Conservation (phyloP, 2,329 filamentous ascomycete genomes). For the Lizonia empirigonia region DNA sequence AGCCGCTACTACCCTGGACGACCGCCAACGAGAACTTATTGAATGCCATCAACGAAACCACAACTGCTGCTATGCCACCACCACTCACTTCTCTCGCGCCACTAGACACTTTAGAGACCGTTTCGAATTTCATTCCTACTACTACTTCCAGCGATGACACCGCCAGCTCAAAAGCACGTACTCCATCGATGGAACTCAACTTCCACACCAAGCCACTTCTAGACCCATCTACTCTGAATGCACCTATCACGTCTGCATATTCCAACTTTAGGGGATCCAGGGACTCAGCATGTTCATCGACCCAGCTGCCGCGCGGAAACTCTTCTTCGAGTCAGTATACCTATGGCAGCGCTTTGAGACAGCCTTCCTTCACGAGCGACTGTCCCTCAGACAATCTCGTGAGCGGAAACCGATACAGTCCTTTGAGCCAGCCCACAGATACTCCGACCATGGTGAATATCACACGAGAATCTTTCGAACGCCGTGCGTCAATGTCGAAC, state of each 20-base stretch:
- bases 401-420: slow-evolving; percentile 10
- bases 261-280: slow-evolving; percentile 29
- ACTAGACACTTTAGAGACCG: slow-evolving; percentile 11
- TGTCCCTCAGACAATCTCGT: slow-evolving; percentile 1
- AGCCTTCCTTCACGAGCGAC: neutral
- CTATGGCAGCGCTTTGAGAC: neutral
- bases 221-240: slow-evolving; percentile 23
- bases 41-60: slow-evolving; percentile 16
- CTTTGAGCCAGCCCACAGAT: slow-evolving; percentile 11
- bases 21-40: slow-evolving; percentile 10
- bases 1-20: slow-evolving; percentile 32
- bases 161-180: slow-evolving; percentile 7
- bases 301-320: neutral
- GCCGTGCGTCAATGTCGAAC: slow-evolving; percentile 23
- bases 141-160: slow-evolving; percentile 15
- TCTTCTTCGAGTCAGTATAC: slow-evolving; percentile 8
- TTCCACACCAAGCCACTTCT: slow-evolving; percentile 34
- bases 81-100: slow-evolving; percentile 14
- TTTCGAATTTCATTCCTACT: slow-evolving; percentile 21
- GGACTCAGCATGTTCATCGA: slow-evolving; percentile 6
- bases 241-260: slow-evolving; percentile 18
- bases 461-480: slow-evolving; percentile 7
- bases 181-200: slow-evolving; percentile 24
- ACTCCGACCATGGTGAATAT: slow-evolving; percentile 12
- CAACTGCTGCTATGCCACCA: slow-evolving; percentile 15